phyloP scores from a whole-genome alignment of 75 land plant species.

The Picea glauca region DNA sequence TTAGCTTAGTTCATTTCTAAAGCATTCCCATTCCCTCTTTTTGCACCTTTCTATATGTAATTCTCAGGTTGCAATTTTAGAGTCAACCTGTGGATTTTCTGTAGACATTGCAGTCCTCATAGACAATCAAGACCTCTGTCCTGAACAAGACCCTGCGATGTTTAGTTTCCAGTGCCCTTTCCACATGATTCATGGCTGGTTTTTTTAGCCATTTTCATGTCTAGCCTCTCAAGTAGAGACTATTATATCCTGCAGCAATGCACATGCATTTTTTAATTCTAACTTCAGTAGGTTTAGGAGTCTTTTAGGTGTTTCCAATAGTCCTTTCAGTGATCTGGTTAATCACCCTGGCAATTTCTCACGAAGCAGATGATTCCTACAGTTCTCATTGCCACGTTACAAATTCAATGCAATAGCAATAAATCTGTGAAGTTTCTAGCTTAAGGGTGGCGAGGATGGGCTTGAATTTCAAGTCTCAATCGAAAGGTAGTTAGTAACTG shows the following conservation, averaged over 20 bases:
- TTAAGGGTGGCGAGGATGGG: not conserved
- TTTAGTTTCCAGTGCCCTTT: conserved; percentile 7
- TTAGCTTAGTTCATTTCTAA: not conserved
- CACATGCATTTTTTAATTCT: conserved; percentile 2
- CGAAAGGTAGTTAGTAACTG: not conserved
- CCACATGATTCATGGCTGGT: conserved; percentile 6
- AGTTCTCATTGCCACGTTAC: not conserved
- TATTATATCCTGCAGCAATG: not conserved
- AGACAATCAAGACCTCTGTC: conserved; percentile 2
- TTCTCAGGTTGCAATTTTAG: conserved; percentile 12
- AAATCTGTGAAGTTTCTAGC: not conserved
- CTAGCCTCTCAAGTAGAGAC: not conserved
- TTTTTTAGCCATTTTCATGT: conserved; percentile 3
- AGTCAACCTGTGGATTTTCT: conserved; percentile 6
- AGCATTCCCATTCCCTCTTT: not conserved
- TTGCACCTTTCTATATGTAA: not conserved
- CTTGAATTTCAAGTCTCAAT: not conserved
- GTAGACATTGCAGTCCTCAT: not conserved
- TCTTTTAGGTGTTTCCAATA: not conserved
- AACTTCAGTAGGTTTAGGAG: not conserved
- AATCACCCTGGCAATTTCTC: not conserved
- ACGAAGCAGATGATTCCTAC: not conserved
- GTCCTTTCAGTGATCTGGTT: conserved; percentile 7
- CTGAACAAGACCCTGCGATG: conserved; percentile 6
- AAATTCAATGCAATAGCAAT: conserved; percentile 4